Base-by-base conservation (phyloP, 352 stramenopile genomes). In the Chrysophaeum taylorii region DNA sequence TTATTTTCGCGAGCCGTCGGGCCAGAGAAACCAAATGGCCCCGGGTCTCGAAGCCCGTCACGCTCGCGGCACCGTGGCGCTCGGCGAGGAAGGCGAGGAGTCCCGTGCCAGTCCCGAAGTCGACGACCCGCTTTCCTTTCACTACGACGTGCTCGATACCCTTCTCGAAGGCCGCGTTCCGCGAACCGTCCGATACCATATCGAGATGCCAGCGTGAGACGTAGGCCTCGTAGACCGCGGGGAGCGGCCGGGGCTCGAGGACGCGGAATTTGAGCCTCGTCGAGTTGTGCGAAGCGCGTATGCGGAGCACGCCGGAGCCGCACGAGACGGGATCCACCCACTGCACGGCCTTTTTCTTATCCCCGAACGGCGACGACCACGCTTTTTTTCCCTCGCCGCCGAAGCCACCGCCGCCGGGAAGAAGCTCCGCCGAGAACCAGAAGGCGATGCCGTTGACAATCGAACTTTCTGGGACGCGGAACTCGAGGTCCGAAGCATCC, bases 51-150 rank as follows among this genome's bases (percentile, higher is more conserved):
- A 64, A 42, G 41, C 37, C 68, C 27, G 31, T 35, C 4, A 72
- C 68, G 7, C 5, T 2, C 9, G 37, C 23, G 1, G 68, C 61
- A 35, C 68, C 68, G 4, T 48, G 50, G 9, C 37, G 21, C 21
- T 14, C 48, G 33, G 68, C 50, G 14, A 68, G n/a, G 16, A 72
- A n/a, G 9, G 68, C 68, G 2, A 72, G 52, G 25, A 72, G 45
- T 7, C 68, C 68, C 1, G 42, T 69, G 39, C 68, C 68, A 7
- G 68, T 72, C 29, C 68, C 68, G n/a, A 72, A 61, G 31, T 72
- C 68, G 4, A 68, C 23, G 41, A 72, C 68, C 7, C 43, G 48
- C 53, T 14, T n/a, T 25, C 37, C 29, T 23, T 18, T 7, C 48
- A 31, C 36, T 25, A 72, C 68, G 39, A 35, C 33, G 0, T 31